These are phyloP conservation scores for Fistulifera pelliculosa DNA, from an alignment of 108 stramenopile species.

Conservation along the genomic window DNA sequence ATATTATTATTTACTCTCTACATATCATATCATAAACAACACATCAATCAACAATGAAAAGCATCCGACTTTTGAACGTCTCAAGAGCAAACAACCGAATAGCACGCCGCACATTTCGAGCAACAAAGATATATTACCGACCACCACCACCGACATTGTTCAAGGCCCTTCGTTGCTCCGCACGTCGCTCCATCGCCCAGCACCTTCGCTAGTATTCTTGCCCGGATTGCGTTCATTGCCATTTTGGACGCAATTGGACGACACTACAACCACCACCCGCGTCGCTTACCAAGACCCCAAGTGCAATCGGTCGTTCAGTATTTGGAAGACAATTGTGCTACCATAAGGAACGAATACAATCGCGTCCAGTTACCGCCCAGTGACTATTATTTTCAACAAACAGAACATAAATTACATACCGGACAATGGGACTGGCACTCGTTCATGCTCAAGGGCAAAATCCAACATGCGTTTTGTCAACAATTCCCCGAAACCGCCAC, in stretches of 20 bases:
- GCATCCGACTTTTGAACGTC: too few relatives aligned
- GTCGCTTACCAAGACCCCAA: slow-evolving; percentile 76
- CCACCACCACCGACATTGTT: slow-evolving; percentile 32
- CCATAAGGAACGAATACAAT: slow-evolving; percentile 63
- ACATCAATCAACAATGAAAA: too few relatives aligned
- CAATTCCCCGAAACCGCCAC: slow-evolving; percentile 67
- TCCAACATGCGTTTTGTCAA: slow-evolving; percentile 42
- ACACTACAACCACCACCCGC: slow-evolving; percentile 17
- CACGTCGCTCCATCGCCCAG: slow-evolving; percentile 60
- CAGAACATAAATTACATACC: slow-evolving; percentile 33
- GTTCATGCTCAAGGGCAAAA: slow-evolving; percentile 65
- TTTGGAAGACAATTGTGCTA: slow-evolving; percentile 43
- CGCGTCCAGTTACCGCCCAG: slow-evolving; percentile 27
- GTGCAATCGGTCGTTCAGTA: slow-evolving; percentile 48
- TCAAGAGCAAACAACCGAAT: too few relatives aligned
- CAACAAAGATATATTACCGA: background rate
- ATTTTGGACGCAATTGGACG: slow-evolving; percentile 47
- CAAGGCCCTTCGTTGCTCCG: slow-evolving; percentile 70
- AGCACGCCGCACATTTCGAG: too few relatives aligned
- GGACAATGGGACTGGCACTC: slow-evolving; percentile 89
- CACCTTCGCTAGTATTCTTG: slow-evolving; percentile 65
- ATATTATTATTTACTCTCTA: too few relatives aligned
- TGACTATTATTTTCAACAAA: slow-evolving; percentile 45
- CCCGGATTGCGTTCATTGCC: slow-evolving; percentile 65
- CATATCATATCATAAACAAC: too few relatives aligned